Conservation (phyloP, 805 yeast genomes). For the Candida tibetensis region DNA sequence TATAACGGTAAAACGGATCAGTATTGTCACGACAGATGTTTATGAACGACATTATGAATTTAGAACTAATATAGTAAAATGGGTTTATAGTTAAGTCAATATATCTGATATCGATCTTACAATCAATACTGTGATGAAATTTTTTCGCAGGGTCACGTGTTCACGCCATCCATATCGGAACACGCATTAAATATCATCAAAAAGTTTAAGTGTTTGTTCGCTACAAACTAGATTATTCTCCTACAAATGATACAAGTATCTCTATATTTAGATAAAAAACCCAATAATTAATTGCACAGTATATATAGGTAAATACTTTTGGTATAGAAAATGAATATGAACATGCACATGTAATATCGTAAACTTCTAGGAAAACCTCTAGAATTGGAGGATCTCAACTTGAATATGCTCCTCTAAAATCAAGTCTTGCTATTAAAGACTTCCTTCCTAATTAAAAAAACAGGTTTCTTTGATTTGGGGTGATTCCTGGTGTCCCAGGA, state of each 20-base stretch:
- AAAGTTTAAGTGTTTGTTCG: too few species aligned
- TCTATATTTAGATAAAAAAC: too few species aligned
- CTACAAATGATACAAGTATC: too few species aligned
- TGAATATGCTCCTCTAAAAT: too few species aligned
- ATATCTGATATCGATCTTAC: too few species aligned
- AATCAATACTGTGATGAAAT: neutral
- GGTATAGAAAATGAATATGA: neutral
- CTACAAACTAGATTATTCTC: too few species aligned
- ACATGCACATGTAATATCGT: neutral
- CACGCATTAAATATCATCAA: too few species aligned
- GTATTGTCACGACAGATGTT: slow-evolving; percentile 95
- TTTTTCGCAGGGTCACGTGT: too few species aligned
- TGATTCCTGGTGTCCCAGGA: slow-evolving; percentile 39
- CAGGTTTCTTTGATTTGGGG: slow-evolving; percentile 21
- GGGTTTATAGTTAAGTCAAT: slow-evolving; percentile 1
- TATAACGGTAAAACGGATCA: slow-evolving; percentile 98
- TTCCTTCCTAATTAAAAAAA: slow-evolving; percentile 23
- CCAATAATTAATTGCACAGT: neutral
- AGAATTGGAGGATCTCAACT: too few species aligned
- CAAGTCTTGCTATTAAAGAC: too few species aligned
- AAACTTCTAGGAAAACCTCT: too few species aligned
- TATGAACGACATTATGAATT: slow-evolving; percentile 67
- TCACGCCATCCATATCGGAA: too few species aligned
- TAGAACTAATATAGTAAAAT: neutral
- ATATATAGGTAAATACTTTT: neutral